Evolutionary conservation across 148 eudicot species (phyloP), one percentile per base, ranked within the genome.

Genomic region (Diospyros lotus): DNA sequence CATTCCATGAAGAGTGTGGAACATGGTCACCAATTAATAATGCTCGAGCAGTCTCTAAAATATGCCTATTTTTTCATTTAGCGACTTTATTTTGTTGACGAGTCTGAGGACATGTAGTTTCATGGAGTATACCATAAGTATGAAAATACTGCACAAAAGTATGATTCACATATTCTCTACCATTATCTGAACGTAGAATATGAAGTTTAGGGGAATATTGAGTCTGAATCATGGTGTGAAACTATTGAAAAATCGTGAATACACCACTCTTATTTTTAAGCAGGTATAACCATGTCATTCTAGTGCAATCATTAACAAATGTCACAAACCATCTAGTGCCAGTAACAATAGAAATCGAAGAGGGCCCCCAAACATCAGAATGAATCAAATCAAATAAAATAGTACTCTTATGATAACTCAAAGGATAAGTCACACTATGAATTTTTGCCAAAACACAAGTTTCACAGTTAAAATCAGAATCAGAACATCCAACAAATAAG

Each of bases 1-100:
- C 42, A 44, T 11, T 11, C 73, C 44, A 69, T 63, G 5, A 38
- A 3, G 54, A 11, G 0, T 52, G 9, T 13, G 75, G 66, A 40
- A 15, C 39, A 59, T 73, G 52, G 8, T 54, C 76, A 45, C 54
- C 68, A 6, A 45, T 14, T 8, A 48, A 17, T 4, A 63, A 28
- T 2, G 76, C 76, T 1, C 76, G 42, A 4, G 76, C 58, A 2
- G 69, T 63, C 53, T 74, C 69, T 4, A 74, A 44, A 5, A 74
- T 74, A 10, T 74, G 76, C 15, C 76, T 14, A 15, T 73, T 73
- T 39, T 73, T 61, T 40, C 6, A 1, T 43, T 60, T 42, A 1
- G 69, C n/a, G 3, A 74, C 69, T 3, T 69, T 59, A 64, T 74
- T 74, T 9, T 74, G 76, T 18, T 74, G 76, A 11, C 46, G 69